A percentile compares a stretch with the other conserved stretches of the same genome.
phyloP scores from a whole-genome alignment of 2,329 filamentous ascomycete species.

The Purpureocillium lavendulum region DNA sequence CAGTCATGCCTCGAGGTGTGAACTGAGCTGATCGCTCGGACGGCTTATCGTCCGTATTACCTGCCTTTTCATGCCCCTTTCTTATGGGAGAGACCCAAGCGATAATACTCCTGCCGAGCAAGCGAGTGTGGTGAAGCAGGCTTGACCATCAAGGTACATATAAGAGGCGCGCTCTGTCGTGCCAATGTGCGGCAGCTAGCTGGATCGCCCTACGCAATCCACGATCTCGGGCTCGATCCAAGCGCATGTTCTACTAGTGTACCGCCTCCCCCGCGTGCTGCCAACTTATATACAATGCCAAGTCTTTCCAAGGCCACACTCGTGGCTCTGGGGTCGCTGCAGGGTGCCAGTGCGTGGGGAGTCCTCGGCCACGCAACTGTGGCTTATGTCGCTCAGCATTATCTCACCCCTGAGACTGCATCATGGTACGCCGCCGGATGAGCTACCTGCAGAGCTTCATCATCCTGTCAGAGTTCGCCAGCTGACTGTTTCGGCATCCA shows the following conservation, averaged over 20 bases:
- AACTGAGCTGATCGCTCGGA: neutral
- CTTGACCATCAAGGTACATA: neutral
- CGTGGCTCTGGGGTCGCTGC: slow-evolving; percentile 7
- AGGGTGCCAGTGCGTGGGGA: slow-evolving; percentile 26
- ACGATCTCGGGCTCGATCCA: neutral
- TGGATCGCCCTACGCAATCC: no score
- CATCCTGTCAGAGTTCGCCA: no score
- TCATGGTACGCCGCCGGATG: slow-evolving; percentile 7
- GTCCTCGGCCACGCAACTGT: slow-evolving; percentile 42
- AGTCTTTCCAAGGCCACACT: slow-evolving; percentile 7
- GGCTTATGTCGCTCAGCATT: slow-evolving; percentile 43
- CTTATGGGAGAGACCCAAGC: no score
- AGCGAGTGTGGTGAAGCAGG: no score
- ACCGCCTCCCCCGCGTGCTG: neutral
- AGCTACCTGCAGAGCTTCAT: no score
- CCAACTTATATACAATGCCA: slow-evolving; percentile 5
- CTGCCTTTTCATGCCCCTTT: slow-evolving; percentile 1
- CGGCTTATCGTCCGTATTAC: neutral
- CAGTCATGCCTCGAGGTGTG: neutral
- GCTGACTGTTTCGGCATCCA: neutral
- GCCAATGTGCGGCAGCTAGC: no score
- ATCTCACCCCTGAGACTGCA: slow-evolving; percentile 30
- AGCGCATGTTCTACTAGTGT: neutral
- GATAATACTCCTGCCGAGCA: neutral
- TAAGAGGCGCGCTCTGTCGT: neutral